phyloP scores from a whole-genome alignment of 2,329 filamentous ascomycete genomes.

The Chalaropsis ovoidea region DNA sequence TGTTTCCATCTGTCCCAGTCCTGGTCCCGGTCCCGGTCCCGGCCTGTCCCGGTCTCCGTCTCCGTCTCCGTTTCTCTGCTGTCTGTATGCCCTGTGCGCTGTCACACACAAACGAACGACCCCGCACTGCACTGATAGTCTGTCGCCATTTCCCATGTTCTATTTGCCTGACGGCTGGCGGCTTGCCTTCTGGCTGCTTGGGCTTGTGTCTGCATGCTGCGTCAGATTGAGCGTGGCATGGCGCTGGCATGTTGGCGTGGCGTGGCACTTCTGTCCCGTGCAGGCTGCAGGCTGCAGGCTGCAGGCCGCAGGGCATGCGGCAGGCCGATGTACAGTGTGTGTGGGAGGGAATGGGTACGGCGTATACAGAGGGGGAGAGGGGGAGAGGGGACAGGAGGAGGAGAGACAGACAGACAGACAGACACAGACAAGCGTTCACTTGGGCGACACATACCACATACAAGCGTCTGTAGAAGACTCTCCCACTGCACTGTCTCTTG shows the following conservation, averaged over 20 bases:
- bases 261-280: neutral
- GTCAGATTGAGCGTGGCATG: neutral
- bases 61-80: too few species aligned
- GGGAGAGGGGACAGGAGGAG: neutral
- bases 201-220: neutral
- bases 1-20: too few species aligned
- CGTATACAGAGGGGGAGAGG: neutral
- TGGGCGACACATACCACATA: too few species aligned
- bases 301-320: neutral
- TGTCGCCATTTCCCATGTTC: neutral
- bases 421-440: too few species aligned
- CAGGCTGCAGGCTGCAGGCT: neutral
- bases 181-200: neutral
- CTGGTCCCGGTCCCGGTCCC: too few species aligned
- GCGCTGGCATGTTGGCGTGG: slow-evolving; percentile 9
- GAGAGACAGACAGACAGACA: too few species aligned
- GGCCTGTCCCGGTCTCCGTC: too few species aligned
- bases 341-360: neutral
- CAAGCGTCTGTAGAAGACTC: too few species aligned
- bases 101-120: neutral
- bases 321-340: neutral
- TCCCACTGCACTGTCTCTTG: neutral
- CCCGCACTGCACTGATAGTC: neutral
- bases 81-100: neutral
- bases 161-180: neutral